These are phyloP conservation scores for Coemansia sp. DNA, from an alignment of 192 early-diverging fungal genomes.

Conservation along the genomic window DNA sequence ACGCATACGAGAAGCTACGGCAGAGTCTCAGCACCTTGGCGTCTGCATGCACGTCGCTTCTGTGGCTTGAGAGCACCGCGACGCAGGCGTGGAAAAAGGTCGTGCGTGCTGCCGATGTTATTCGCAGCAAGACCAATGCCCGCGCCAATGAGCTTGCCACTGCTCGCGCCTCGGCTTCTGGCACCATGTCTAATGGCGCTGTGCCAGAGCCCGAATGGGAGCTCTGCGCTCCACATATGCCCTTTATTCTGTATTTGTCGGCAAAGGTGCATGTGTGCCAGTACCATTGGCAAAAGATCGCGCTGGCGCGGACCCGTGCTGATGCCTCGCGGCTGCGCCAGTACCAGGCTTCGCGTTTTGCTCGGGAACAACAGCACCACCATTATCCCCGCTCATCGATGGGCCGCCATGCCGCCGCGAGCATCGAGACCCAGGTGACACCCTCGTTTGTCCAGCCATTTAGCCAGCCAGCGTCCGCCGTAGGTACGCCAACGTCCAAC, in stretches of 20 bases:
- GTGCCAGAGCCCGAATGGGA: slow-evolving; percentile 58
- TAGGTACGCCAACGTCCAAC: slow-evolving; percentile 26
- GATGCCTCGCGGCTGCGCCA: slow-evolving; percentile 14
- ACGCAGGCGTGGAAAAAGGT: slow-evolving; percentile 55
- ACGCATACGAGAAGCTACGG: slow-evolving; percentile 55
- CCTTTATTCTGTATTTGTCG: slow-evolving; percentile 49
- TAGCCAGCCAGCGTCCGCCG: slow-evolving; percentile 38
- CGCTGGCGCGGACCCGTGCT: slow-evolving; percentile 38
- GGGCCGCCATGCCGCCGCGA: slow-evolving; percentile 7
- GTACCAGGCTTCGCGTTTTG: not conserved
- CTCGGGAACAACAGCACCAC: not conserved
- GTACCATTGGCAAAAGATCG: slow-evolving; percentile 59
- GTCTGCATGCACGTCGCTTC: slow-evolving; percentile 47
- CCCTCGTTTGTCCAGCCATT: slow-evolving; percentile 55
- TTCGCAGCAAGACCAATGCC: slow-evolving; percentile 31
- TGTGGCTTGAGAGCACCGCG: slow-evolving; percentile 56
- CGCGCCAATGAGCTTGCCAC: slow-evolving; percentile 48
- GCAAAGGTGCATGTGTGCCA: slow-evolving; percentile 57
- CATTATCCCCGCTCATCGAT: slow-evolving; percentile 4
- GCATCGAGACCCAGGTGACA: slow-evolving; percentile 35
- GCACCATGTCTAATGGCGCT: slow-evolving; percentile 52
- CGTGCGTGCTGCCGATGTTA: slow-evolving; percentile 47
- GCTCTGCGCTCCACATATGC: slow-evolving; percentile 58
- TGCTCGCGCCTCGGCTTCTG: slow-evolving; percentile 33
- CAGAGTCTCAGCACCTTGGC: slow-evolving; percentile 40